These are phyloP conservation scores for Tylopilus sp. DNA, from an alignment of 768 basidiomycete genomes.

Conservation along the genomic window DNA sequence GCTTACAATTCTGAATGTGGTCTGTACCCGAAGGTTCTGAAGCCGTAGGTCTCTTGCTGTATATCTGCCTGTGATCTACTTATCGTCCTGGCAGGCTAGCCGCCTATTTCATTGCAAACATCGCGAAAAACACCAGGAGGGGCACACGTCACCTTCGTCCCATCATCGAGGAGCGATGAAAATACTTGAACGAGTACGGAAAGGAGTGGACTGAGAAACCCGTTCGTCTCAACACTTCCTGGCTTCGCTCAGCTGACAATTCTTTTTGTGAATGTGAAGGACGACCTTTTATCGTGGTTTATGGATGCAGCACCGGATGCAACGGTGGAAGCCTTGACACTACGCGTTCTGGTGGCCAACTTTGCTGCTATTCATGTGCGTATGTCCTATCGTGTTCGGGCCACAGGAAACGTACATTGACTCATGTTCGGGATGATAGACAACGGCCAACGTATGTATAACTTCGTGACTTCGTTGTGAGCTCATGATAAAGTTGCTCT, in stretches of 20 bases:
- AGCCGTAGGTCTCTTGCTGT: constrained; percentile 24
- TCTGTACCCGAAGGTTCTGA: constrained; percentile 16
- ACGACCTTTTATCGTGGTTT: background rate
- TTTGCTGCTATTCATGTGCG: no score
- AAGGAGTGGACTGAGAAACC: constrained; percentile 30
- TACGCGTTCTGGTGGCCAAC: background rate
- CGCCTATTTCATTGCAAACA: constrained; percentile 6
- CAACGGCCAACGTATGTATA: background rate
- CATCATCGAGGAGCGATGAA: constrained; percentile 29
- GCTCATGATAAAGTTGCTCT: no score
- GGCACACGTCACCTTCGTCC: constrained; percentile 20
- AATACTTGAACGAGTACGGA: constrained; percentile 22
- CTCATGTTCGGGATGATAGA: background rate
- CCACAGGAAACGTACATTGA: no score
- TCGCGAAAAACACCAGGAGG: constrained; percentile 1
- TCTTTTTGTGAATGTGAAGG: background rate
- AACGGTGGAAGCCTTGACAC: background rate
- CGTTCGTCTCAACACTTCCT: constrained; percentile 17
- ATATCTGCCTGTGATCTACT: background rate
- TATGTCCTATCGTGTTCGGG: no score
- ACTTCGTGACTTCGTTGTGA: background rate
- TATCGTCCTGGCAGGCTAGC: background rate
- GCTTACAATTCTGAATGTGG: background rate
- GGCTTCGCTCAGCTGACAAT: background rate
- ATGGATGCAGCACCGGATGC: background rate